phyloP scores from a whole-genome alignment of 139 green algal genomes.

The Picochlorum sp. region DNA sequence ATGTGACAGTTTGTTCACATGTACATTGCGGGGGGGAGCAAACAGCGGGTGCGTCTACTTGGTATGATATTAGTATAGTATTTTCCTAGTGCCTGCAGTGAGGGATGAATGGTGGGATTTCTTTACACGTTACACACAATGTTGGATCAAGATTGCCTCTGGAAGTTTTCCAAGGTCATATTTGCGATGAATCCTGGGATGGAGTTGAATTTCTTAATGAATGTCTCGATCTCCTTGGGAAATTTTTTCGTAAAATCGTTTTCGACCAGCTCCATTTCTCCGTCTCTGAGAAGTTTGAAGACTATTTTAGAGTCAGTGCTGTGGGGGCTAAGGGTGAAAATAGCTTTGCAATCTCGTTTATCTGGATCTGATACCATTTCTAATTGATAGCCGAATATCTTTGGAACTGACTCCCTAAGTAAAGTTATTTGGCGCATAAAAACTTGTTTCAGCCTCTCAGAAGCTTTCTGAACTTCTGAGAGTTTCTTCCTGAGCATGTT shows the following conservation, averaged over 20 bases:
- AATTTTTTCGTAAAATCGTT: slow-evolving; percentile 38
- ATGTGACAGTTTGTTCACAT: slow-evolving; percentile 55
- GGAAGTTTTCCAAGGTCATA: slow-evolving; percentile 75
- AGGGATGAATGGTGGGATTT: background rate
- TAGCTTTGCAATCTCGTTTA: slow-evolving; percentile 23
- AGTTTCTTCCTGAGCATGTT: slow-evolving; percentile 16
- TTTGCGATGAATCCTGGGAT: slow-evolving; percentile 80
- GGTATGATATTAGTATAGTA: background rate
- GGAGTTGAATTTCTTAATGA: slow-evolving; percentile 46
- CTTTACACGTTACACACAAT: slow-evolving; percentile 6
- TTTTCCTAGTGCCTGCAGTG: background rate
- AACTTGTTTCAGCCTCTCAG: slow-evolving; percentile 51
- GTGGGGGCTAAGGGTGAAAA: slow-evolving; percentile 45
- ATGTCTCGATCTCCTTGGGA: slow-evolving; percentile 59
- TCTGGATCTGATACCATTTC: slow-evolving; percentile 57
- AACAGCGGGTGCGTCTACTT: background rate
- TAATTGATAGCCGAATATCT: slow-evolving; percentile 69
- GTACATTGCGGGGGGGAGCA: slow-evolving; percentile 50
- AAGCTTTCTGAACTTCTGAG: slow-evolving; percentile 36
- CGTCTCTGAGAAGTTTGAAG: slow-evolving; percentile 34
- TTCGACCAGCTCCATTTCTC: slow-evolving; percentile 51
- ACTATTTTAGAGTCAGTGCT: slow-evolving; percentile 40
- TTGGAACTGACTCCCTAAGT: slow-evolving; percentile 60
- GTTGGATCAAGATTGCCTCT: slow-evolving; percentile 53
- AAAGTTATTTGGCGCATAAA: slow-evolving; percentile 55